Base-by-base conservation (phyloP, 2,329 filamentous ascomycete genomes). In the Plenodomus tracheiphilus region DNA sequence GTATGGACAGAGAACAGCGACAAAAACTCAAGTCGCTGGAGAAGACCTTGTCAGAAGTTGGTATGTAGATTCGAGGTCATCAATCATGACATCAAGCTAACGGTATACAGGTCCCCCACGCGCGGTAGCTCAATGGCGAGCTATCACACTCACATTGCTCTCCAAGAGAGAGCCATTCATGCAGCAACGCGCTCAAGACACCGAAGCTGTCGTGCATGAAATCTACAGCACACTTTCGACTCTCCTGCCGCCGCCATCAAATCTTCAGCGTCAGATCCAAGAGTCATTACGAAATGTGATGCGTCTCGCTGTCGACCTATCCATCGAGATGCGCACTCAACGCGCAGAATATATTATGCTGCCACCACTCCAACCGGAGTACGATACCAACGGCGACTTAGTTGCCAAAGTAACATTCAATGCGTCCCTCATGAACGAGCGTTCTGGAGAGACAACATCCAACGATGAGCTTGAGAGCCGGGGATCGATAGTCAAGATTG, bases 331-430 rank as follows among this genome's bases (percentile, higher is more conserved):
- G 94, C 91, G 94, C 69, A 95, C 88, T 15, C 94, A 99, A 72
- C 86, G 91, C 51, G 91, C 94, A 32, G 94, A 97, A 77, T 99
- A 96, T 77, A 94, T 96, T 78, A 99, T 99, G 93, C 85, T 97
- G 16, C 93, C 94, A 21, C 94, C 94, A 4, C 80, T 96, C 47
- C 90, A 94, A 72, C 94, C 94, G 18, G 91, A 97, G 72, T 97
- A 96, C 74, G 92, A 97, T 73, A 87, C 86, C 62, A 91, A 94
- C 55, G 94, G 94, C 61, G 93, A 97, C 66, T 83, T 99, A 8
- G 82, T 87, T 15, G 88, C 89, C 46, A 93, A 92, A 47, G 90
- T 97, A 9, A 82, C 85, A 51, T 99, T 99, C 83, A 96, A 96
- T 66, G 88, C 93, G 1, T 84, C 88, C 25, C 83, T 96, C 65